phyloP scores from a whole-genome alignment of 1,139 yeast genomes.

The Nakaseomyces bracarensis region DNA sequence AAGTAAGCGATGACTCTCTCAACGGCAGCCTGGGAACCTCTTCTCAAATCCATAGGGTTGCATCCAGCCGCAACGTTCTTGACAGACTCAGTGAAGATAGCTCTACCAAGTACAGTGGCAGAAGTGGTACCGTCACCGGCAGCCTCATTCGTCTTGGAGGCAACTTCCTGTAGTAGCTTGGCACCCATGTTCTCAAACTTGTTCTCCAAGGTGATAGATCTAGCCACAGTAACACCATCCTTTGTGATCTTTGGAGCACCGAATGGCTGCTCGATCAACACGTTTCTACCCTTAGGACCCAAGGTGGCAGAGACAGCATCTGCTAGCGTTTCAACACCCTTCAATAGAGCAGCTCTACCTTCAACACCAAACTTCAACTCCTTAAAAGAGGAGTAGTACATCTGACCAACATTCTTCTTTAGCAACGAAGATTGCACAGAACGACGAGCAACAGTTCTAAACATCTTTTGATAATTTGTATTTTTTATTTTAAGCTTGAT shows the following conservation, averaged over 20 bases:
- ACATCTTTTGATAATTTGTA: background rate
- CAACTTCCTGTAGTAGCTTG: conserved; percentile 92
- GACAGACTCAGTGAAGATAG: conserved; percentile 94
- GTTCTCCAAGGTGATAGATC: conserved; percentile 76
- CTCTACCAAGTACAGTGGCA: conserved; percentile 94
- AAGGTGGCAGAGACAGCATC: conserved; percentile 95
- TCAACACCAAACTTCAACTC: conserved; percentile 97
- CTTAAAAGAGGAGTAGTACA: conserved; percentile 64
- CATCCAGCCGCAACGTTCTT: conserved; percentile 99
- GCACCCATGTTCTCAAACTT: conserved; percentile 95
- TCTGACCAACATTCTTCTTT: conserved; percentile 13
- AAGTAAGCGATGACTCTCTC: conserved; percentile 89
- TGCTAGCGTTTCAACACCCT: conserved; percentile 94
- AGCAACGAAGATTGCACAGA: background rate
- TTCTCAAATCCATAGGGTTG: conserved; percentile 98
- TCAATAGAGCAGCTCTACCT: conserved; percentile 92
- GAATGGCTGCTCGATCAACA: conserved; percentile 90
- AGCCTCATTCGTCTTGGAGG: conserved; percentile 94
- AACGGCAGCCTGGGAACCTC: conserved; percentile 98
- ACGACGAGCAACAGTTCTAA: conserved; percentile 7
- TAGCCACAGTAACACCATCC: conserved; percentile 98
- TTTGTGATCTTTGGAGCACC: conserved; percentile 98
- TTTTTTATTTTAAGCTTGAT: background rate
- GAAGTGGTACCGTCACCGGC: conserved; percentile 99
- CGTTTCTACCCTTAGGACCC: conserved; percentile 98